These are phyloP conservation scores for Penicillium flavigenum DNA, from an alignment of 495 filamentous ascomycete genomes.

Conservation along the genomic window DNA sequence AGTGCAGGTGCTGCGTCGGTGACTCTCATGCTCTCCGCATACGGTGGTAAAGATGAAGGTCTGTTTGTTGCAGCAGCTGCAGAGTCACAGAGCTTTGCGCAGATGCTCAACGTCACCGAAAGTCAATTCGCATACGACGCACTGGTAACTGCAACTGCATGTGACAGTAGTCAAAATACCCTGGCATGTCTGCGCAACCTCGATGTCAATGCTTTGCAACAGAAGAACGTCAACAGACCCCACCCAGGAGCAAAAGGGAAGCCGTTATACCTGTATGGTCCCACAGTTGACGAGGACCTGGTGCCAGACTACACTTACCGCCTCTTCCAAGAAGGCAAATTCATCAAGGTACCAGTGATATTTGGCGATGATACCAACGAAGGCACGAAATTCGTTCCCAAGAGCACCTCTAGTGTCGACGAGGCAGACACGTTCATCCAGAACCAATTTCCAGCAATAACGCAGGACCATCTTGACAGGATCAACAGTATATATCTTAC, in stretches of 20 bases:
- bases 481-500: constrained; percentile 62
- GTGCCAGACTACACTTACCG: constrained; percentile 59
- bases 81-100: constrained; percentile 65
- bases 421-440: constrained; percentile 55
- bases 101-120: constrained; percentile 56
- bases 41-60: constrained; percentile 52
- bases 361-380: constrained; percentile 72
- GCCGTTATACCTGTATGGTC: constrained; percentile 61
- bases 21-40: constrained; percentile 64
- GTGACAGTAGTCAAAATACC: constrained; percentile 44
- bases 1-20: constrained; percentile 70
- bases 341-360: constrained; percentile 68
- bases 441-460: constrained; percentile 62
- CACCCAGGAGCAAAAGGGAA: constrained; percentile 49
- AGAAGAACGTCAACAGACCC: constrained; percentile 51
- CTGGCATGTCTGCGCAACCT: constrained; percentile 59
- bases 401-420: constrained; percentile 43
- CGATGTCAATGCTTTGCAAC: constrained; percentile 49
- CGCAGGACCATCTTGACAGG: constrained; percentile 46
- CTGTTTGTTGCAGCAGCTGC: constrained; percentile 64
- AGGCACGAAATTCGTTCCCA: constrained; percentile 63
- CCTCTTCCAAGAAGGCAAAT: constrained; percentile 56
- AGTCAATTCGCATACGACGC: constrained; percentile 66
- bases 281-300: constrained; percentile 59
- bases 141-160: constrained; percentile 57